A percentile compares a stretch with the other conserved stretches of the same genome.
Evolutionary conservation across 768 basidiomycete genomes (phyloP).

Genomic region (Porphyrellus cyaneotinctus): DNA sequence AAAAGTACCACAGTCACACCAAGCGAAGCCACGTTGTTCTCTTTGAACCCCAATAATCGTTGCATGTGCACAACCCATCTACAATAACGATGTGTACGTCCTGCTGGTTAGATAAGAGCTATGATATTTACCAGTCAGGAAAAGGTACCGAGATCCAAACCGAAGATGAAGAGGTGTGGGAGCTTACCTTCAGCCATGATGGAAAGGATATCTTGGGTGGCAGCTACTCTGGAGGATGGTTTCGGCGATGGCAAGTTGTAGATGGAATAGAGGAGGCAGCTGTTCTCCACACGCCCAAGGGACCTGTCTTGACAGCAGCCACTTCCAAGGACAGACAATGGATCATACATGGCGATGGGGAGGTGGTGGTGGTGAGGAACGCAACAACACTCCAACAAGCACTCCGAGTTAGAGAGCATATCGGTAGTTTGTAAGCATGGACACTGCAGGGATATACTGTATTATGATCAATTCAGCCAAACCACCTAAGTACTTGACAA

Average conservation of each 20-base stretch:
- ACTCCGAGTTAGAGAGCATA: neutral
- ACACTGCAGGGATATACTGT: no score
- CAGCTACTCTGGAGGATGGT: constrained; percentile 2
- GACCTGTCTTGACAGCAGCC: neutral
- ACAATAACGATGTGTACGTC: neutral
- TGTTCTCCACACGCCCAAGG: neutral
- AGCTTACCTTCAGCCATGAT: neutral
- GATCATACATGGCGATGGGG: neutral
- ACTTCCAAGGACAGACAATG: neutral
- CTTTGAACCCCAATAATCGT: neutral
- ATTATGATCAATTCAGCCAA: no score
- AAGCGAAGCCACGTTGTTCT: no score
- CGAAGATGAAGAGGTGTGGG: neutral
- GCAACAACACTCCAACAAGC: neutral
- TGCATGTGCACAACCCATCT: neutral
- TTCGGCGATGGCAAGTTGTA: neutral
- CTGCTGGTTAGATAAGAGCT: neutral
- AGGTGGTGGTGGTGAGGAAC: neutral
- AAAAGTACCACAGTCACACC: no score
- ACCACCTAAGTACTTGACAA: no score
- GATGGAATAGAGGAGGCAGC: neutral
- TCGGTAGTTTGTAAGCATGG: neutral
- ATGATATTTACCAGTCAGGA: neutral
- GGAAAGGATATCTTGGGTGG: neutral
- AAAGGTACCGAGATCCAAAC: neutral